These are phyloP conservation scores for Hyaloscypha finlandica DNA, from an alignment of 495 filamentous ascomycete species.

Conservation along the genomic window DNA sequence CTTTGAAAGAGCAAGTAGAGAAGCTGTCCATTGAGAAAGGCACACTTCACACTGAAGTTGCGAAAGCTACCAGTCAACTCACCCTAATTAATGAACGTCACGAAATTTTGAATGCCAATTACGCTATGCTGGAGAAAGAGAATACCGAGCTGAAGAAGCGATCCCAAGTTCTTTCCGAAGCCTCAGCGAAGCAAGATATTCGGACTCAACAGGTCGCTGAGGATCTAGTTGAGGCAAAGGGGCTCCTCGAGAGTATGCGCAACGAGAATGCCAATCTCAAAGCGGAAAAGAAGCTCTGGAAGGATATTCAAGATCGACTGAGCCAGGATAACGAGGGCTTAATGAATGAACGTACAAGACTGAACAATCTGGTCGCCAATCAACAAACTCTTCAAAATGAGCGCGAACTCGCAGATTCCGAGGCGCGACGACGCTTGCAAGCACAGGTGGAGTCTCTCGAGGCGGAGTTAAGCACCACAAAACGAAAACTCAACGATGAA, in stretches of 20 bases:
- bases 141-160: slow-evolving; percentile 83
- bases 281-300: slow-evolving; percentile 89
- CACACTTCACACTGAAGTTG: slow-evolving; percentile 75
- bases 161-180: slow-evolving; percentile 71
- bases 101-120: slow-evolving; percentile 89
- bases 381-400: slow-evolving; percentile 88
- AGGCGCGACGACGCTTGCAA: slow-evolving; percentile 77
- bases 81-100: slow-evolving; percentile 79
- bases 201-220: slow-evolving; percentile 89
- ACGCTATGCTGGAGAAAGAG: slow-evolving; percentile 76
- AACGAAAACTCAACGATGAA: slow-evolving; percentile 82
- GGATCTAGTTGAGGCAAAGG: slow-evolving; percentile 84
- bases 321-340: slow-evolving; percentile 82
- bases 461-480: slow-evolving; percentile 71
- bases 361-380: slow-evolving; percentile 76
- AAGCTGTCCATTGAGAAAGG: slow-evolving; percentile 79
- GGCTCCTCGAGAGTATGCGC: slow-evolving; percentile 80
- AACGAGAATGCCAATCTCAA: slow-evolving; percentile 90
- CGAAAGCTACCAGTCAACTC: slow-evolving; percentile 76
- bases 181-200: slow-evolving; percentile 84
- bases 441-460: slow-evolving; percentile 75
- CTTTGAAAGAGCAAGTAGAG: slow-evolving; percentile 84
- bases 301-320: slow-evolving; percentile 84
- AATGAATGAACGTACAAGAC: slow-evolving; percentile 76
- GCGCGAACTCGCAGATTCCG: slow-evolving; percentile 81